Conservation (phyloP, 371 early-diverging fungal species). For the Mortierella sp. region DNA sequence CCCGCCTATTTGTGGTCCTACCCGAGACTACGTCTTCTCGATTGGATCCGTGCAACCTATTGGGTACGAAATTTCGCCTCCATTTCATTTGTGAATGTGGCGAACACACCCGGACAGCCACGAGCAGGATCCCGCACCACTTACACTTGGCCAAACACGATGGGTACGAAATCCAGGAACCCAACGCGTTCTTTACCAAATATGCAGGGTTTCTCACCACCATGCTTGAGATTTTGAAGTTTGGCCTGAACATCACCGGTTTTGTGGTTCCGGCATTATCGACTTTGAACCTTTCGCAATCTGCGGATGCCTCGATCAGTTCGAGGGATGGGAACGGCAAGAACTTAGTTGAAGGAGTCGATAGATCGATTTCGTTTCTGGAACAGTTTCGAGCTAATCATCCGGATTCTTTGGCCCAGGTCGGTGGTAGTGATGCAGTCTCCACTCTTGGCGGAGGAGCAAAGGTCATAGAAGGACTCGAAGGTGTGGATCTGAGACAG, state of each 20-base stretch:
- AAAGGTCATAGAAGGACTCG: slow-evolving; percentile 7
- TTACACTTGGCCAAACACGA: slow-evolving; percentile 17
- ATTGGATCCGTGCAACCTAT: background rate
- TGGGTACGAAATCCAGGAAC: slow-evolving; percentile 5
- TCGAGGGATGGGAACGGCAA: background rate
- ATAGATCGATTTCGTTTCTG: background rate
- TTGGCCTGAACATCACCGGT: background rate
- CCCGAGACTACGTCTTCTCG: background rate
- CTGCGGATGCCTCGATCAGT: no score
- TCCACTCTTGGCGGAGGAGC: background rate
- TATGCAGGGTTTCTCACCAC: background rate
- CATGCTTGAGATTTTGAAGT: slow-evolving; percentile 1
- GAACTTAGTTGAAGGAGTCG: background rate
- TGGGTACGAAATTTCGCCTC: slow-evolving; percentile 2
- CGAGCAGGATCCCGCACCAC: background rate
- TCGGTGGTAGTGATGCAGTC: slow-evolving; percentile 2
- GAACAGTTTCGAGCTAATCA: background rate
- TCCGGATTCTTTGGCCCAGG: no score
- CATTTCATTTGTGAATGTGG: slow-evolving; percentile 23
- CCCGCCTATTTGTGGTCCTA: slow-evolving; percentile 13
- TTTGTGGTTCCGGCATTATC: slow-evolving; percentile 6
- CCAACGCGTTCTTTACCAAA: slow-evolving; percentile 8
- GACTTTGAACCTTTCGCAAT: background rate
- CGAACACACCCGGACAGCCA: background rate
- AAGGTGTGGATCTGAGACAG: slow-evolving; percentile 14